Base-by-base conservation (phyloP, 164 flowering plant species). In the Vitis cinerea region DNA sequence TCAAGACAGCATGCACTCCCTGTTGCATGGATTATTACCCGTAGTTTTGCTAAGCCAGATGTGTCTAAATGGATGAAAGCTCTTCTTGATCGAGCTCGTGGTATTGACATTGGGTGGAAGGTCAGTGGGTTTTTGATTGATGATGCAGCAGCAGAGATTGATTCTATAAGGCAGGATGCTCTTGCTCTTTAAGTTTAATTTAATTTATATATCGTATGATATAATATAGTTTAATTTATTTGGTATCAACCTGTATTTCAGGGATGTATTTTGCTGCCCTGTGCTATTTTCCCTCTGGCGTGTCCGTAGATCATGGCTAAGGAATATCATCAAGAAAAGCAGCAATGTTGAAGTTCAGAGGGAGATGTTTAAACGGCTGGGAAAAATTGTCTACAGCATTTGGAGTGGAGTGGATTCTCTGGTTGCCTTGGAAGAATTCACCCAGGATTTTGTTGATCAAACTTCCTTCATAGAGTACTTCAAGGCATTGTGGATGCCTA, bases 1-100 rank as follows among this genome's bases (percentile, higher is more conserved):
- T 93, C 99, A 49, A 87, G 96, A 68, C 93, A 88, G 63, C 98
- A 93, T 82, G 97, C 97, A 68, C 97, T 95, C 48, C 97, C 99
- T 54, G 88, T 95, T 77, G 97, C 97, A 56, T 94, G 98, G 98
- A 75, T 92, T 63, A 86, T 94, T 50, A 90, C 94, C 14, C 89
- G 96, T 54, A 92, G 90, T 81, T 75, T 79, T 82, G 83, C 90
- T 1, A 83, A 82, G 81, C 74, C 76, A 69, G 92, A 90, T 77
- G 77, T 91, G 51, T 70, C 84, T n/a, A 93, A 88, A 75, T 95
- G 99, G 98, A 89, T 89, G 94, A 95, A 86, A 80, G 92, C 94
- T 64, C 83, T 95, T 59, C 70, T 78, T 74, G 87, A 83, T 74
- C 85, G 92, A 69, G 90, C 88, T 69, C 87, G 67, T 62, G 61